Percentiles rank a stretch among this genome's conserved stretches.
Evolutionary conservation across 805 yeast genomes (phyloP).

Genomic region (Danielozyma ontarioensis): DNA sequence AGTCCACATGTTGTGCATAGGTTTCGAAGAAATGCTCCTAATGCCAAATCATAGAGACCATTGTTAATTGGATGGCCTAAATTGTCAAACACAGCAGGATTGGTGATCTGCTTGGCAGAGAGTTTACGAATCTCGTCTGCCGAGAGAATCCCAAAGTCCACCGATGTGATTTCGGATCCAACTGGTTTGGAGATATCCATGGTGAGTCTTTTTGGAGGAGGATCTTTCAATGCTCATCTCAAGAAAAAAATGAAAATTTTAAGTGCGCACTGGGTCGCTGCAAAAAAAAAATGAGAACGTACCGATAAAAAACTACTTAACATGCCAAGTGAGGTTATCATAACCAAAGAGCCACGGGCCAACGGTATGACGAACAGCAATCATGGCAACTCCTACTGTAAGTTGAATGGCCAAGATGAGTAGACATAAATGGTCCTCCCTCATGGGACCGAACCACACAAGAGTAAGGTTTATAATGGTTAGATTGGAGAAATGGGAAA

Average conservation of each 20-base stretch:
- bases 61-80: constrained; percentile 93
- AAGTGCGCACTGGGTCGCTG: too few species aligned
- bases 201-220: constrained; percentile 1
- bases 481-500: constrained; percentile 63
- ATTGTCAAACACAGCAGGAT: constrained; percentile 93
- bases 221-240: not conserved
- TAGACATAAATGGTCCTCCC: constrained; percentile 73
- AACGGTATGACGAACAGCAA: constrained; percentile 71
- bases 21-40: constrained; percentile 89
- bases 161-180: constrained; percentile 88
- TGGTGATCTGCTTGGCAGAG: constrained; percentile 92
- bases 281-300: too few species aligned
- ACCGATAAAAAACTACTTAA: constrained; percentile 25
- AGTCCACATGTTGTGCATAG: constrained; percentile 94
- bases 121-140: constrained; percentile 78
- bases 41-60: constrained; percentile 90
- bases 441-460: constrained; percentile 85
- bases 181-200: constrained; percentile 98
- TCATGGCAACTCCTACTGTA: constrained; percentile 57
- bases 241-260: too few species aligned
- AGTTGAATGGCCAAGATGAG: constrained; percentile 61
- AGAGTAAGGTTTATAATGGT: constrained; percentile 80
- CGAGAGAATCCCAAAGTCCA: constrained; percentile 83
- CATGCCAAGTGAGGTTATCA: constrained; percentile 61
- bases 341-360: constrained; percentile 86